Base-by-base conservation (phyloP, 2,329 filamentous ascomycete species). In the Colletotrichum melonis region DNA sequence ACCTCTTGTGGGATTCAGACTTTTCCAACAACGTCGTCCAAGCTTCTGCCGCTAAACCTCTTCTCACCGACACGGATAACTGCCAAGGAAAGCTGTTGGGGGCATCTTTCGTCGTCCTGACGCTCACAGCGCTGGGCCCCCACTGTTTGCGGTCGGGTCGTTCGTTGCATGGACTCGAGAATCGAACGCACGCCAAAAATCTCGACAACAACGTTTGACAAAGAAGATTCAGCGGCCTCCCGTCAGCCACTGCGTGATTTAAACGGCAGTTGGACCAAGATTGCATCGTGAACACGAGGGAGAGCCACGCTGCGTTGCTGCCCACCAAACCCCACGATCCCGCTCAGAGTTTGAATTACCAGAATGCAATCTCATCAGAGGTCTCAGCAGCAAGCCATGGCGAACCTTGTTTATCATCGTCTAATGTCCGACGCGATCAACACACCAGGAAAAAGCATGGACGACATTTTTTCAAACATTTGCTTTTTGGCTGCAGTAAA, bases 161-260 rank as follows among this genome's bases (percentile, higher is more conserved):
- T 38, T 65, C 38, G 59, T 38, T 65, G 67, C 67, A 66, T 46
- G 60, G 70, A 60, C 67, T 60, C 55, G 60, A 62, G 70, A 60
- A 56, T 60, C 55, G 60, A 62, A 24, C 46, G 54, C 30, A 56
- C 26, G 16, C 46, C 46, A 22, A 35, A 62, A 62, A 30, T 42
- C 22, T 26, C 32, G 12, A 26, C n/a, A 56, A 4, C 19, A 49
- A 14, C 24, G 26, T 30, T 28, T 32, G 24, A 19, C 49, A n/a
- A 42, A 8, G 42, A 35, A 11, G 35, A 30, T 32, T 12, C 62
- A 32, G 32, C 56, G 54, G 52, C 42, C 30, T 59, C 14, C 24
- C 32, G 26, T 57, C 7, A 24, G 19, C 24, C 52, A 22, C 22
- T 56, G 57, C 11, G 46, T 19, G 58, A 54, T 57, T 57, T 28